phyloP scores from a whole-genome alignment of 2,329 filamentous ascomycete species.

The Clathrospora elynae region DNA sequence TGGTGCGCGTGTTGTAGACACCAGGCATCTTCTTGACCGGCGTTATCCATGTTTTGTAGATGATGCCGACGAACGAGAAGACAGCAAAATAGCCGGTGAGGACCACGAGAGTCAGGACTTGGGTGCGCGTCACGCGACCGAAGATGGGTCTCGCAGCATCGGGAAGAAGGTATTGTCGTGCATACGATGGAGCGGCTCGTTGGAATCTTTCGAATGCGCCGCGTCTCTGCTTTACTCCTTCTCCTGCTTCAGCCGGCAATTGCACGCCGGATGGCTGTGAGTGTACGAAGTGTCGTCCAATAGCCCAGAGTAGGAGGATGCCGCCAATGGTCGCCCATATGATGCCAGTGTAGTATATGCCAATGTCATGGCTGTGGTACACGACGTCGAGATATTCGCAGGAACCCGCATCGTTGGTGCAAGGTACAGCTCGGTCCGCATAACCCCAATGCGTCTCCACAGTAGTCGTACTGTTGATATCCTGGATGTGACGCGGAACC shows the following conservation, averaged over 20 bases:
- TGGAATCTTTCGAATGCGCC: slow-evolving; percentile 33
- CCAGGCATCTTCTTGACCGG: slow-evolving; percentile 63
- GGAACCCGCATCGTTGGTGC: slow-evolving; percentile 62
- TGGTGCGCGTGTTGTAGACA: slow-evolving; percentile 67
- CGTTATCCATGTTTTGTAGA: slow-evolving; percentile 71
- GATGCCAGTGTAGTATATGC: slow-evolving; percentile 62
- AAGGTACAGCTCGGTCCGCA: slow-evolving; percentile 59
- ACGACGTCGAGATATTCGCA: slow-evolving; percentile 64
- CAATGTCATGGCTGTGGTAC: slow-evolving; percentile 59
- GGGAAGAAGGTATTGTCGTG: slow-evolving; percentile 63
- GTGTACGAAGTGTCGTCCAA: slow-evolving; percentile 41
- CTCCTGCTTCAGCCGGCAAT: slow-evolving; percentile 26
- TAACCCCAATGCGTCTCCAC: slow-evolving; percentile 63
- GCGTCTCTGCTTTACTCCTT: slow-evolving; percentile 30
- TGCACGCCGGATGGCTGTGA: slow-evolving; percentile 36
- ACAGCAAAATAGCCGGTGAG: slow-evolving; percentile 67
- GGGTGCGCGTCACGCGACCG: slow-evolving; percentile 69
- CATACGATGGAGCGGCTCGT: slow-evolving; percentile 49
- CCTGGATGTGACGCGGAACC: slow-evolving; percentile 51
- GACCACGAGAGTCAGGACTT: slow-evolving; percentile 65
- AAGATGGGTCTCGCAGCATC: slow-evolving; percentile 65
- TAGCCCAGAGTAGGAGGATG: slow-evolving; percentile 53
- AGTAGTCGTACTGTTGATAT: slow-evolving; percentile 47
- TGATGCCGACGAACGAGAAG: slow-evolving; percentile 68
- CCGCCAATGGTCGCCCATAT: slow-evolving; percentile 61